phyloP scores from a whole-genome alignment of 495 filamentous ascomycete species.

The Podospora sp. region DNA sequence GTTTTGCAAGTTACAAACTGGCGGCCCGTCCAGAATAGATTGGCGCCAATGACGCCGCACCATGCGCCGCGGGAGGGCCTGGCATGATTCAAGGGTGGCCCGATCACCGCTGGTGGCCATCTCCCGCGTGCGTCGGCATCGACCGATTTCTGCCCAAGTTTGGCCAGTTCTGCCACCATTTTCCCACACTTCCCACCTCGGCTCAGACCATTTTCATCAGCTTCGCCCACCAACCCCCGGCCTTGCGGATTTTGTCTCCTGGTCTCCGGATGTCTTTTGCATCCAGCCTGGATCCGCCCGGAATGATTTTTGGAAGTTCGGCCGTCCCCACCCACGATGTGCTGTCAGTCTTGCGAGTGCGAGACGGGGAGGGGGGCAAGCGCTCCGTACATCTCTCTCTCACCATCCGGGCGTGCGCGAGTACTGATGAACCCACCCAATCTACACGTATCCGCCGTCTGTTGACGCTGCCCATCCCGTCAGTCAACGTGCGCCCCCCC shows the following conservation, averaged over 20 bases:
- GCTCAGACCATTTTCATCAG: slow-evolving; percentile 42
- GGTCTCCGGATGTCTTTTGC: slow-evolving; percentile 3
- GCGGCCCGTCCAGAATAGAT: background rate
- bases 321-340: slow-evolving; percentile 3
- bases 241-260: slow-evolving; percentile 30
- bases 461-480: slow-evolving; percentile 12
- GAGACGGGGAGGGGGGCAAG: slow-evolving; percentile 2
- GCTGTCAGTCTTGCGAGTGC: slow-evolving; percentile 1
- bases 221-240: slow-evolving; percentile 29
- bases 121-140: slow-evolving; percentile 35
- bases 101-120: slow-evolving; percentile 35
- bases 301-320: slow-evolving; percentile 2
- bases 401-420: background rate
- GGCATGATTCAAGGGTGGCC: slow-evolving; percentile 40
- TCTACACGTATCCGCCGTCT: slow-evolving; percentile 12
- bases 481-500: background rate
- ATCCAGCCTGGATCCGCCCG: slow-evolving; percentile 4
- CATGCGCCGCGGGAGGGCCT: slow-evolving; percentile 8
- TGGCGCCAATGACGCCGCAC: slow-evolving; percentile 21
- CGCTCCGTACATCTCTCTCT: background rate
- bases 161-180: slow-evolving; percentile 34
- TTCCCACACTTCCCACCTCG: slow-evolving; percentile 23
- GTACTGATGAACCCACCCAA: slow-evolving; percentile 29
- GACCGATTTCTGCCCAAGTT: slow-evolving; percentile 36
- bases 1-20: background rate